Conservation (phyloP, 2,329 filamentous ascomycete species). For the Monosporascus sp. region DNA sequence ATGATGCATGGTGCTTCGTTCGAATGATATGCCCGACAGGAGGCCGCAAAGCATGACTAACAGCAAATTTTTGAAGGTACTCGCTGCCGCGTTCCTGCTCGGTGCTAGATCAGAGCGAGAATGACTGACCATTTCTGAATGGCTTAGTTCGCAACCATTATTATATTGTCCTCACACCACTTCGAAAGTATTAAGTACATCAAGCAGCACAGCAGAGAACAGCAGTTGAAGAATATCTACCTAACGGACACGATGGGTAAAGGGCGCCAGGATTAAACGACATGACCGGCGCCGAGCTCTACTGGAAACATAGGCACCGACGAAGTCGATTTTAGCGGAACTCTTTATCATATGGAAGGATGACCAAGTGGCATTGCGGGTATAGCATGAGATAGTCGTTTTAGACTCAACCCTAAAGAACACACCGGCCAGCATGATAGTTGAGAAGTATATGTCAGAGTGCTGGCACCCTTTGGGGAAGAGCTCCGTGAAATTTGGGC, state of each 20-base stretch:
- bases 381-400: slow-evolving; percentile 6
- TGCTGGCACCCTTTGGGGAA: too few species aligned
- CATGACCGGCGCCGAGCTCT: not conserved
- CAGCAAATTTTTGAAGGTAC: too few species aligned
- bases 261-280: not conserved
- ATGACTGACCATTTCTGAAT: too few species aligned
- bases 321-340: not conserved
- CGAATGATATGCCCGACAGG: too few species aligned
- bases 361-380: slow-evolving; percentile 1
- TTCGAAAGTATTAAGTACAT: not conserved
- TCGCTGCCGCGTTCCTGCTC: too few species aligned
- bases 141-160: not conserved
- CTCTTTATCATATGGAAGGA: not conserved
- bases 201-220: slow-evolving; percentile 4
- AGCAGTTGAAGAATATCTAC: slow-evolving; percentile 1
- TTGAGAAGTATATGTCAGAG: not conserved
- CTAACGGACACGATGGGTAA: not conserved
- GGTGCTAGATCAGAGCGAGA: too few species aligned
- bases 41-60: too few species aligned
- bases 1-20: too few species aligned
- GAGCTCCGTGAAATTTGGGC: too few species aligned
- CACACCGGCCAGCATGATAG: slow-evolving; percentile 1
- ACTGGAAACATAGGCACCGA: not conserved
- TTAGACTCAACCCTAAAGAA: not conserved
- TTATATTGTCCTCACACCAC: slow-evolving; percentile 1